Conservation (phyloP, 1,284 basidiomycete species). For the Moniliophthora roreri region DNA sequence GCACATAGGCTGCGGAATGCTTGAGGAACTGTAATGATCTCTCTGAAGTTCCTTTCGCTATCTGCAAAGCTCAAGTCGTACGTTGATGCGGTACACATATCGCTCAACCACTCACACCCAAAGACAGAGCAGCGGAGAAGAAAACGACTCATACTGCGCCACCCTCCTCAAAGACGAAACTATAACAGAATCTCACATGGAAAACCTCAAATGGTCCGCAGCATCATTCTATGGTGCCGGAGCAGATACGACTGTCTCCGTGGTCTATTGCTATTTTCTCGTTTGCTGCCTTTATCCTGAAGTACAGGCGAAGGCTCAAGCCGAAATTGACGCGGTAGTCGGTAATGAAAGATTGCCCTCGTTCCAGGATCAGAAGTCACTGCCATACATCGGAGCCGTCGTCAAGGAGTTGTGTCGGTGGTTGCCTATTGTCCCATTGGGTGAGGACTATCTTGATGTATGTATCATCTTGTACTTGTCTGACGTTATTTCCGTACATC, state of each 20-base stretch:
- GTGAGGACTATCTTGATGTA: too few species aligned
- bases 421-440: background rate
- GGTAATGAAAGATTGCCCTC: background rate
- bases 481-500: too few species aligned
- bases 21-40: constrained; percentile 9
- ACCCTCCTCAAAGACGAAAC: constrained; percentile 12
- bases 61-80: constrained; percentile 12
- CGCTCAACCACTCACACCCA: background rate
- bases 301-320: background rate
- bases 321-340: background rate
- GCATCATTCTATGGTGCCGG: constrained; percentile 16
- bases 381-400: background rate
- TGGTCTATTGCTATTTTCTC: background rate
- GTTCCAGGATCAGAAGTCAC: background rate
- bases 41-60: constrained; percentile 10
- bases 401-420: background rate
- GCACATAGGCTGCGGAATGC: constrained; percentile 7
- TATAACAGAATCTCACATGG: constrained; percentile 1
- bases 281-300: background rate
- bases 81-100: background rate
- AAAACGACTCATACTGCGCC: constrained; percentile 13
- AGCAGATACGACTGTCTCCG: constrained; percentile 3
- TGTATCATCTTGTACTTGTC: too few species aligned
- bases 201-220: constrained; percentile 14
- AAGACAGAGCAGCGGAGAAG: constrained; percentile 2